Percentiles rank a stretch among this genome's conserved stretches.
Evolutionary conservation across 129 eudicot species (phyloP).

Genomic region (Pittosporum tobira): DNA sequence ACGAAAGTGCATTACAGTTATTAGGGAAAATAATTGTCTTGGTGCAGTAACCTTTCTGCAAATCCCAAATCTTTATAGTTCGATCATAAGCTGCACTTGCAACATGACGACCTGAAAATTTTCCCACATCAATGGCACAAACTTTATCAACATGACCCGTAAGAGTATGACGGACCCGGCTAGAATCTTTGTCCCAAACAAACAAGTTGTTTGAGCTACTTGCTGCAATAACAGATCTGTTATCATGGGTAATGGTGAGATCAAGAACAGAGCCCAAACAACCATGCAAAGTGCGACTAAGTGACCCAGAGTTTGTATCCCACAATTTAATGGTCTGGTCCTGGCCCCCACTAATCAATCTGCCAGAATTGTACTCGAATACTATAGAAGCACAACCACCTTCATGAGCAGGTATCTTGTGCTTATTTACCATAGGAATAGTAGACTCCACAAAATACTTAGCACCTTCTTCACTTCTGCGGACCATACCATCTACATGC

Average conservation of each 20-base stretch:
- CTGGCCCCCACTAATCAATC: constrained; percentile 70
- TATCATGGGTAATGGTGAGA: constrained; percentile 61
- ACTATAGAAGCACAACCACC: constrained; percentile 74
- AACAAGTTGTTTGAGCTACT: constrained; percentile 63
- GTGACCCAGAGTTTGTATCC: constrained; percentile 62
- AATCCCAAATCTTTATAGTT: constrained; percentile 89
- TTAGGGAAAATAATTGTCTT: constrained; percentile 73
- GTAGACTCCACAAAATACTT: constrained; percentile 58
- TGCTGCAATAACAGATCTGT: constrained; percentile 55
- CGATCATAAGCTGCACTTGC: constrained; percentile 94
- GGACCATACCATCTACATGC: constrained; percentile 85
- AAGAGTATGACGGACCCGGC: constrained; percentile 66
- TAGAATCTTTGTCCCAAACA: constrained; percentile 65
- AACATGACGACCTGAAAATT: constrained; percentile 51
- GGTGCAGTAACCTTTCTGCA: constrained; percentile 72
- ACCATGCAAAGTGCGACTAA: constrained; percentile 47
- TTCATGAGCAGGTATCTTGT: constrained; percentile 66
- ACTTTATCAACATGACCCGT: constrained; percentile 85
- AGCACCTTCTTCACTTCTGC: constrained; percentile 79
- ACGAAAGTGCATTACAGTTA: constrained; percentile 68
- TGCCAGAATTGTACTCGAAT: constrained; percentile 60
- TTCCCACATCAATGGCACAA: constrained; percentile 70
- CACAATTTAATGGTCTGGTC: constrained; percentile 71
- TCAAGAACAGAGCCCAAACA: constrained; percentile 76
- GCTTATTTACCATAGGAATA: constrained; percentile 47